Evolutionary conservation across 2,329 filamentous ascomycete species (phyloP).

Genomic region (Penicillium sp.): DNA sequence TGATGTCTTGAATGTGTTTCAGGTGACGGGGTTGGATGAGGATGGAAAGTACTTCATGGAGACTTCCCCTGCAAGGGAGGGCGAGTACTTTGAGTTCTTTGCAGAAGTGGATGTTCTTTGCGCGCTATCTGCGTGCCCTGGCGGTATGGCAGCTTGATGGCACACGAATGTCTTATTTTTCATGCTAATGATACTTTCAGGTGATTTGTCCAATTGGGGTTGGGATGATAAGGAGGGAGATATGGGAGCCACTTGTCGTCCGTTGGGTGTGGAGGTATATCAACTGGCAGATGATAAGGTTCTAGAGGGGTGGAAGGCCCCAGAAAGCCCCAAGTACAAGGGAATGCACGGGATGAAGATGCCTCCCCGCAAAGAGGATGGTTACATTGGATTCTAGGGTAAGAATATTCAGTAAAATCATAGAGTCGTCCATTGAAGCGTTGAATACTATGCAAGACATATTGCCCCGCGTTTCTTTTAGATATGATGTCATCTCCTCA

Average conservation of each 20-base stretch:
- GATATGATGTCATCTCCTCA: slow-evolving; percentile 3
- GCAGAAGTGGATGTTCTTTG: slow-evolving; percentile 73
- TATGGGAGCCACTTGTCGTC: slow-evolving; percentile 68
- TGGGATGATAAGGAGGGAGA: slow-evolving; percentile 62
- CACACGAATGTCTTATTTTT: neutral
- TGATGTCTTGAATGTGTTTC: slow-evolving; percentile 83
- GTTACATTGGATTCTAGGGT: slow-evolving; percentile 27
- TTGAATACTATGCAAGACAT: neutral
- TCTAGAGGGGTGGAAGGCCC: slow-evolving; percentile 62
- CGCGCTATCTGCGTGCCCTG: slow-evolving; percentile 68
- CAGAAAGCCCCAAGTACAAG: slow-evolving; percentile 59
- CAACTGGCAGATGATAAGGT: slow-evolving; percentile 55
- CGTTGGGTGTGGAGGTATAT: slow-evolving; percentile 72
- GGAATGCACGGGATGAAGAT: slow-evolving; percentile 65
- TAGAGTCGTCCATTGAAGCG: neutral
- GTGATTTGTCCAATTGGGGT: slow-evolving; percentile 78
- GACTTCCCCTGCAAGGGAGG: slow-evolving; percentile 46
- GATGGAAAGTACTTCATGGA: slow-evolving; percentile 73
- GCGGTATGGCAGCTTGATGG: slow-evolving; percentile 44
- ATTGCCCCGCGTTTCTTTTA: neutral
- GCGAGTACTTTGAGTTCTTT: slow-evolving; percentile 69
- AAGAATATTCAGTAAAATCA: neutral
- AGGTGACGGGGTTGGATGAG: slow-evolving; percentile 74
- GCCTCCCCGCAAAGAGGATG: slow-evolving; percentile 37
- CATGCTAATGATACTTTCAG: slow-evolving; percentile 25